These are phyloP conservation scores for Mercurialis annua DNA, from an alignment of 345 rosid species.

Conservation along the genomic window DNA sequence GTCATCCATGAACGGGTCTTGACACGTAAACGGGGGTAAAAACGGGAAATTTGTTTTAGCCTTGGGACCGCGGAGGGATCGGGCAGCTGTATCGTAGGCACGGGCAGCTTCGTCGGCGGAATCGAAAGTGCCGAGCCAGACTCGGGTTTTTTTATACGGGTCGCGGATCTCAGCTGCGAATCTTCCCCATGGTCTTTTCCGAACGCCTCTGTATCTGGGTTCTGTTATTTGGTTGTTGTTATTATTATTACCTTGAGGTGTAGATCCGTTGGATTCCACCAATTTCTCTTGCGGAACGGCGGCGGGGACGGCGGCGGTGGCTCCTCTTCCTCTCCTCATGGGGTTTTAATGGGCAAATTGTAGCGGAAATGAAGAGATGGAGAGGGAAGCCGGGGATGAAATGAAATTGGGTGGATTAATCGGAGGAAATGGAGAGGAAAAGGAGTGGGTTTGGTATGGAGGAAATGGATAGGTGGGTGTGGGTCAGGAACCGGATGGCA, in stretches of 20 bases:
- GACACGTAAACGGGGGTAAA: slow-evolving; percentile 22
- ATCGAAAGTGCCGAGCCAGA: slow-evolving; percentile 91
- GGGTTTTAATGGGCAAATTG: neutral
- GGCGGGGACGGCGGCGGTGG: slow-evolving; percentile 19
- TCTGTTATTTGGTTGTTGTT: slow-evolving; percentile 40
- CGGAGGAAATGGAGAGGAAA: too few relatives aligned
- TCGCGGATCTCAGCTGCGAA: slow-evolving; percentile 97
- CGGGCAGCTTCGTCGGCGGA: slow-evolving; percentile 89
- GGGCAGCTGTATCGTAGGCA: slow-evolving; percentile 89
- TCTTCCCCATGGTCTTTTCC: slow-evolving; percentile 88
- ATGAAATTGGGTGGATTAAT: neutral
- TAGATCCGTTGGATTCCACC: slow-evolving; percentile 36
- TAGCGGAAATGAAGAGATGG: neutral
- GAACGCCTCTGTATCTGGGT: slow-evolving; percentile 80
- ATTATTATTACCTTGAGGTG: neutral
- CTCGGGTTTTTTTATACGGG: slow-evolving; percentile 75
- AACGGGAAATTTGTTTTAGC: slow-evolving; percentile 80
- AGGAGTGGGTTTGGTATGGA: too few relatives aligned
- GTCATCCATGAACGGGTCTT: slow-evolving; percentile 18
- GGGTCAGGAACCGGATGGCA: too few relatives aligned
- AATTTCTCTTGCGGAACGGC: slow-evolving; percentile 15
- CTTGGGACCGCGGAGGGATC: slow-evolving; percentile 75
- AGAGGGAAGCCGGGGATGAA: neutral
- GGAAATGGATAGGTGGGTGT: too few relatives aligned
- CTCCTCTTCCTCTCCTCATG: slow-evolving; percentile 70